Evolutionary conservation across 352 stramenopile genomes (phyloP).

Genomic region (Globisporangium perplexum): DNA sequence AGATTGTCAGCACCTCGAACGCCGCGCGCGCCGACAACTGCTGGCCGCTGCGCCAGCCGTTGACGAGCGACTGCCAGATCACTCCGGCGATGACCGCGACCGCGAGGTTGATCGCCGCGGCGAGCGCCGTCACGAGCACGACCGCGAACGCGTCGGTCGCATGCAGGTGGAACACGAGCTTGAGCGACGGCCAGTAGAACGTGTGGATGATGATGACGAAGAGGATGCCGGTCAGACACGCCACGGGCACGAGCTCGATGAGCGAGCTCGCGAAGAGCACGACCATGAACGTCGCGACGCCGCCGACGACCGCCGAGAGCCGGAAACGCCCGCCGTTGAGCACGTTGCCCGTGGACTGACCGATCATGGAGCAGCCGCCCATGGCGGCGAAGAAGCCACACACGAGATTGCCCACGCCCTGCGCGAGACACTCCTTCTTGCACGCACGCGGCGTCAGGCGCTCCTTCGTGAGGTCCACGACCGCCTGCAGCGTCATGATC

Average conservation of each 20-base stretch:
- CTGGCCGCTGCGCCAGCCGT: constrained; percentile 70
- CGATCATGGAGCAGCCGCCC: constrained; percentile 93
- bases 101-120: constrained; percentile 82
- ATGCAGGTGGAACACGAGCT: constrained; percentile 69
- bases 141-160: constrained; percentile 70
- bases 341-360: constrained; percentile 89
- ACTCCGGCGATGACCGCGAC: constrained; percentile 84
- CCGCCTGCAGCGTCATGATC: constrained; percentile 92
- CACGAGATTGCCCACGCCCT: constrained; percentile 90
- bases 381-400: constrained; percentile 90
- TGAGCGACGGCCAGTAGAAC: constrained; percentile 88
- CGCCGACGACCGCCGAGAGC: constrained; percentile 61
- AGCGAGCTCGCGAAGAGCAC: constrained; percentile 77
- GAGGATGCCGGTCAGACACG: constrained; percentile 84
- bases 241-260: constrained; percentile 84
- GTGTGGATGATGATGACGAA: constrained; percentile 86
- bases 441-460: constrained; percentile 52
- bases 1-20: constrained; percentile 28
- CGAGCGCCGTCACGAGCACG: constrained; percentile 79
- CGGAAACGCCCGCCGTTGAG: constrained; percentile 75
- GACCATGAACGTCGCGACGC: constrained; percentile 61
- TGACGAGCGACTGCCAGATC: constrained; percentile 77
- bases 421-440: constrained; percentile 78
- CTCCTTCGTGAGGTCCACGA: constrained; percentile 87
- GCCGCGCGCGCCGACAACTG: constrained; percentile 31